phyloP scores from a whole-genome alignment of 2,329 filamentous ascomycete species.

The Clonostachys chloroleuca region DNA sequence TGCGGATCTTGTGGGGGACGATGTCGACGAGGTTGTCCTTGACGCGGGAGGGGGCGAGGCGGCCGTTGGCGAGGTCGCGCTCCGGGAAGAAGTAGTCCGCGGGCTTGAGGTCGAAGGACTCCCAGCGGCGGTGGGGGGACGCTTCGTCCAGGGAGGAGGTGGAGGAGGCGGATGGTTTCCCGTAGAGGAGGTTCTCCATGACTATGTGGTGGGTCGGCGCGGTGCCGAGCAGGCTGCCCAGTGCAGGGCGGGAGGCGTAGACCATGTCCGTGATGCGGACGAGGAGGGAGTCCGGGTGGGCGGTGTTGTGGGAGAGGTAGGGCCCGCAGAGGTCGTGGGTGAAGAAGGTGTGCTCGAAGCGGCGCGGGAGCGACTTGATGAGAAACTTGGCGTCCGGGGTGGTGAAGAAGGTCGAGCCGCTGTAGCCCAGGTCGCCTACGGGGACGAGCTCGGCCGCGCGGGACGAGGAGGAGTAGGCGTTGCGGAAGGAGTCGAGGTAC shows the following conservation, averaged over 20 bases:
- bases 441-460: constrained; percentile 36
- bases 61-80: constrained; percentile 62
- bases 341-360: constrained; percentile 70
- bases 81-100: constrained; percentile 73
- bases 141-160: constrained; percentile 14
- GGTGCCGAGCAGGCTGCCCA: constrained; percentile 55
- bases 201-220: constrained; percentile 70
- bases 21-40: constrained; percentile 63
- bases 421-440: constrained; percentile 68
- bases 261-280: constrained; percentile 71
- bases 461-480: constrained; percentile 3
- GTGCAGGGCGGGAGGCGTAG: constrained; percentile 44
- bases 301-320: constrained; percentile 60
- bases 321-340: constrained; percentile 58
- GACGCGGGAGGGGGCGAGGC: constrained; percentile 58
- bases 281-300: constrained; percentile 55
- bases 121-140: constrained; percentile 41
- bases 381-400: constrained; percentile 64
- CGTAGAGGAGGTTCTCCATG: constrained; percentile 72
- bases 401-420: constrained; percentile 71
- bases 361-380: constrained; percentile 66
- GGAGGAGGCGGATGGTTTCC: constrained; percentile 25
- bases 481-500: constrained; percentile 28
- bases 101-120: constrained; percentile 72
- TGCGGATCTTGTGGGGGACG: constrained; percentile 61